Conservation (phyloP, 2,329 filamentous ascomycete species). For the Colletotrichum costaricense region DNA sequence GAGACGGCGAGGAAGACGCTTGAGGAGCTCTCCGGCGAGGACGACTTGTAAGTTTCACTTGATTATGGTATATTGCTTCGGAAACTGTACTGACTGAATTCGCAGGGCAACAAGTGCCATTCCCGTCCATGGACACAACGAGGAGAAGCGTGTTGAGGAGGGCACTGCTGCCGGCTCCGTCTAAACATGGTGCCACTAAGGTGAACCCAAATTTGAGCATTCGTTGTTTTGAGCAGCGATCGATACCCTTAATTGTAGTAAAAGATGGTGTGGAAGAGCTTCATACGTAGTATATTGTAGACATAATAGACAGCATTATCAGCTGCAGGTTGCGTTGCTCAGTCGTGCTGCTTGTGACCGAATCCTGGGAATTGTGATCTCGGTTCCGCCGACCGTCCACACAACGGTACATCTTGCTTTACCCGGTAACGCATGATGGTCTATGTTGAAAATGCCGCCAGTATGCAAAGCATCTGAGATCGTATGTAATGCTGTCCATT, state of each 20-base stretch:
- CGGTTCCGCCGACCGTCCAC: not conserved
- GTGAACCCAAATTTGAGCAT: not conserved
- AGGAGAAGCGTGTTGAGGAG: slow-evolving; percentile 35
- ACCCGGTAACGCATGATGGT: no score
- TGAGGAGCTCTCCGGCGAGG: slow-evolving; percentile 60
- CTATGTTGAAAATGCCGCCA: not conserved
- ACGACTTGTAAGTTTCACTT: slow-evolving; percentile 29
- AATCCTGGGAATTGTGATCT: not conserved
- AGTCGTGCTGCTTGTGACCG: not conserved
- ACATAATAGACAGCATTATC: slow-evolving; percentile 4
- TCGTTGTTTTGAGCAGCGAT: slow-evolving; percentile 1
- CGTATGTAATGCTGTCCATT: not conserved
- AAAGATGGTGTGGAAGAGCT: not conserved
- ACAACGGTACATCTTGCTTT: no score
- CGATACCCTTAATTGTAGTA: slow-evolving; percentile 14
- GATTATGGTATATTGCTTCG: no score
- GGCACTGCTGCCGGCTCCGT: slow-evolving; percentile 18
- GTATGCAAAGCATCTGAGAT: not conserved
- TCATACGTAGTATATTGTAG: slow-evolving; percentile 6
- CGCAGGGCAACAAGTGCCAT: slow-evolving; percentile 21
- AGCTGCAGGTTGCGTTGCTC: not conserved
- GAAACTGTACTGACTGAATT: not conserved
- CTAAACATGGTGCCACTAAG: not conserved
- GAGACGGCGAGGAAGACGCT: slow-evolving; percentile 55
- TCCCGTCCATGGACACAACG: slow-evolving; percentile 20